Base-by-base conservation (phyloP, 75 land plant genomes). In the Chamaecyparis obtusa region DNA sequence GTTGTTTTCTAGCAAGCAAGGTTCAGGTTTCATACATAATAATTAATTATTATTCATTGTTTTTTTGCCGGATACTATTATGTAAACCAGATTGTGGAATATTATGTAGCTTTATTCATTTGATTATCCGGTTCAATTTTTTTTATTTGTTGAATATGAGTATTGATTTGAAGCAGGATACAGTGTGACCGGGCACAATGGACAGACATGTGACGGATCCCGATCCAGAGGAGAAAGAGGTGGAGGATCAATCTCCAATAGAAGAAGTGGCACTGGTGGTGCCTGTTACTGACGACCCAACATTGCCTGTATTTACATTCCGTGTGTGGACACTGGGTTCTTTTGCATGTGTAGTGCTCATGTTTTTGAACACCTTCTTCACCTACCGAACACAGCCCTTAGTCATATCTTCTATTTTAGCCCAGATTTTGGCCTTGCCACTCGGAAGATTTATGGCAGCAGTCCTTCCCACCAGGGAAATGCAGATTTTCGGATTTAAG, bases 231-330 rank as follows among this genome's bases (percentile, higher is more conserved):
- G 30, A 81, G 33, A 37, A 89, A 90, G 90, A 56, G 36, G 91
- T 44, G 46, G 51, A 90, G 21, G 91, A 90, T 48, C 90, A 89
- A 55, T 89, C 91, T 83, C 93, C 93, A 43, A 85, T 93, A n/a
- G 94, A 93, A 86, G 88, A 93, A 83, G 94, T 93, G 87, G 94
- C 94, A 8, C 90, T 93, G 82, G 93, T 93, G 39, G 94, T 93
- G 64, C 88, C 91, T 16, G 89, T 85, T 39, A 86, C 90, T 11
- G 94, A 93, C 76, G 94, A 93, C 84, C 94, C 93, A 24, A 44
- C 89, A 16, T 48, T 90, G 44, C 94, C 94, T 2, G 94, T 93
- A 17, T 92, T 88, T 48, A 93, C 94, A 74, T 89, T 93, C 83
- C 89, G 94, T 21, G 90, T 93, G 48, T 93, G 94, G 93, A 79